phyloP scores from a whole-genome alignment of 306 rosid species.

The Comarum palustre region DNA sequence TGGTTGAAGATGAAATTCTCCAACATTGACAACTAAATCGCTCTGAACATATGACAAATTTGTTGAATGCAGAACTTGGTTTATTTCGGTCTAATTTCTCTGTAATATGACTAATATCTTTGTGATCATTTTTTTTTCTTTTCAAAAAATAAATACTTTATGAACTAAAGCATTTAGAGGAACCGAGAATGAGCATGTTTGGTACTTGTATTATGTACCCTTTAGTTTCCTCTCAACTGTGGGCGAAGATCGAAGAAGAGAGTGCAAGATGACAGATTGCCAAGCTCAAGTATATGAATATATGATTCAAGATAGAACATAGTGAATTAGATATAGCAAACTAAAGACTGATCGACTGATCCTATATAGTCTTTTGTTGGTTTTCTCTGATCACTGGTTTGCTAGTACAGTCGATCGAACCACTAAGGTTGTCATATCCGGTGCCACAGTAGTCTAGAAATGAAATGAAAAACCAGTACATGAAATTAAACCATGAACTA shows the following conservation, averaged over 20 bases:
- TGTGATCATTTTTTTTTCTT: constrained; percentile 56
- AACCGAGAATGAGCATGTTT: too few relatives aligned
- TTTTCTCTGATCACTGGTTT: not conserved
- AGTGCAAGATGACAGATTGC: too few relatives aligned
- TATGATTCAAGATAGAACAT: too few relatives aligned
- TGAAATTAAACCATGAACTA: not conserved
- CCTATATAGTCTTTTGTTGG: not conserved
- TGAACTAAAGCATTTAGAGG: too few relatives aligned
- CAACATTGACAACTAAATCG: constrained; percentile 30
- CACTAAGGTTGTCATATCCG: not conserved
- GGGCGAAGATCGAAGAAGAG: too few relatives aligned
- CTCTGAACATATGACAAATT: constrained; percentile 44
- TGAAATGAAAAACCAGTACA: not conserved
- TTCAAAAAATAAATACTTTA: too few relatives aligned
- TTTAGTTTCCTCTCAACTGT: too few relatives aligned
- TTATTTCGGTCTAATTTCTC: constrained; percentile 66
- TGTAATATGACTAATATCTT: constrained; percentile 32
- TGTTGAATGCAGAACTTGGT: constrained; percentile 63
- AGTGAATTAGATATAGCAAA: too few relatives aligned
- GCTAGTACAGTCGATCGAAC: not conserved
- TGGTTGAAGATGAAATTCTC: constrained; percentile 40
- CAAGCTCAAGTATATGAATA: too few relatives aligned
- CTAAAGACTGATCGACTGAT: not conserved
- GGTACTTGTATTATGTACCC: too few relatives aligned
- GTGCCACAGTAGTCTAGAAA: too few relatives aligned